Base-by-base conservation (phyloP, 2,329 filamentous ascomycete genomes). In the Hypoxylon sp. region DNA sequence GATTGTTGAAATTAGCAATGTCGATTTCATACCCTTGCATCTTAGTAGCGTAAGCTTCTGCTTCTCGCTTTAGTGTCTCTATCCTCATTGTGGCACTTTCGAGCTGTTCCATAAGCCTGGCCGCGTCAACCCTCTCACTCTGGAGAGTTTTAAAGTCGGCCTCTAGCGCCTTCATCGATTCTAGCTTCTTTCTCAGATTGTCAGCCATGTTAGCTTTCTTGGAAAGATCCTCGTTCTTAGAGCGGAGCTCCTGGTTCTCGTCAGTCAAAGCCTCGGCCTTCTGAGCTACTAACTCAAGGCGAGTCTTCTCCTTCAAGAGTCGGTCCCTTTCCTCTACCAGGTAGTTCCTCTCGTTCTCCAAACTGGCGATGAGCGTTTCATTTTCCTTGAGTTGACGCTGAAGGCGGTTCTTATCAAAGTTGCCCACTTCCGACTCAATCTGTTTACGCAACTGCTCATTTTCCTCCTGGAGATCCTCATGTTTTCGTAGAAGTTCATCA, bases 341-440 rank as follows among this genome's bases (percentile, higher is more conserved):
- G 32, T 85, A 82, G 62, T 91, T 87, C 10, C 91, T 80, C 72
- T 92, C 87, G 19, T 86, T 85, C 77, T 94, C 92, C 72, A 93
- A 87, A 24, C 84, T 86, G 42, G 89, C 88, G 75, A 94, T 94
- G 54, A 93, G 83, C 64, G 91, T 86, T 77, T 93, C 90, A 74
- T 92, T 89, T 73, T 93, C 88, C 44, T 87, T 86, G 24, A 91
- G 81, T 71, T 86, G 86, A 47, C 82, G 80, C 72, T 90, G 83
- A 72, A 91, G 80, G 72, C 77, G 83, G 80, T 80, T 87, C 79
- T 73, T 84, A 82, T 71, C 82, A 77, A 56, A 86, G 76, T 60
- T 86, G 79, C 75, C 84, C 7, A 86, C 82, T 75, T 88, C 85
- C 32, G 83, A 80, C 60, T 87, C 84, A 46, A 88, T 83, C 72